Percentiles rank a stretch among this genome's conserved stretches.
Evolutionary conservation across 441 rosid species (phyloP).

Genomic region (Euphorbia schlechtendalii): DNA sequence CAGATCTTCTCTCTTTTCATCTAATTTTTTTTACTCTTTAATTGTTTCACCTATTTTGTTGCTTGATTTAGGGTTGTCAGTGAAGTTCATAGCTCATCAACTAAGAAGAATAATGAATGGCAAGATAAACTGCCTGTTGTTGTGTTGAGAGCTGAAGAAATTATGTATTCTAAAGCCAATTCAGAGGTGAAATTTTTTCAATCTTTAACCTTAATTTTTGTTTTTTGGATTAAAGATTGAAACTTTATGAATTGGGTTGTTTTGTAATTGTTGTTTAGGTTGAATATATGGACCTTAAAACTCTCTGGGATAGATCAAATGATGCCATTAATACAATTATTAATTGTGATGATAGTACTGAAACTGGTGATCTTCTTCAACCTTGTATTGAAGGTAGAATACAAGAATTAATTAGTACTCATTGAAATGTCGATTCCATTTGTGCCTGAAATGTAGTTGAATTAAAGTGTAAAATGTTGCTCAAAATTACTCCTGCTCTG

Average conservation of each 20-base stretch:
- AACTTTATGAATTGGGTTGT: not conserved
- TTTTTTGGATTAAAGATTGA: slow-evolving; percentile 1
- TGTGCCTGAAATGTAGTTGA: not conserved
- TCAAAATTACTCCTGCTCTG: too few relatives aligned
- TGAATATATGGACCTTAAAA: slow-evolving; percentile 66
- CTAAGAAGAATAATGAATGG: slow-evolving; percentile 93
- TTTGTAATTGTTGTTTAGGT: slow-evolving; percentile 40
- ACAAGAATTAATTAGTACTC: not conserved
- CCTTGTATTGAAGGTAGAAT: slow-evolving; percentile 97
- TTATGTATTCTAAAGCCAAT: slow-evolving; percentile 93
- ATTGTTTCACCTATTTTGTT: slow-evolving; percentile 1
- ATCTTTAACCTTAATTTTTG: not conserved
- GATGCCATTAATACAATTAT: slow-evolving; percentile 90
- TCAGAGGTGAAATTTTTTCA: slow-evolving; percentile 50
- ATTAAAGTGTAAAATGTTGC: too few relatives aligned
- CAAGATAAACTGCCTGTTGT: slow-evolving; percentile 82
- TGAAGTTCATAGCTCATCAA: slow-evolving; percentile 52
- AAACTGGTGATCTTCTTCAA: slow-evolving; percentile 82
- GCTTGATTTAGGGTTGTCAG: slow-evolving; percentile 53
- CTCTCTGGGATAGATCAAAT: slow-evolving; percentile 79
- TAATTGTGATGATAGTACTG: slow-evolving; percentile 69
- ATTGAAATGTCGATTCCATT: slow-evolving; percentile 1
- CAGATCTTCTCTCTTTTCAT: too few relatives aligned
- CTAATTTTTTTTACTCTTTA: not conserved
- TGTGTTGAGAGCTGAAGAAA: slow-evolving; percentile 81